Evolutionary conservation across 208 protist genomes (phyloP).

Genomic region (Trichomonas gallinae): DNA sequence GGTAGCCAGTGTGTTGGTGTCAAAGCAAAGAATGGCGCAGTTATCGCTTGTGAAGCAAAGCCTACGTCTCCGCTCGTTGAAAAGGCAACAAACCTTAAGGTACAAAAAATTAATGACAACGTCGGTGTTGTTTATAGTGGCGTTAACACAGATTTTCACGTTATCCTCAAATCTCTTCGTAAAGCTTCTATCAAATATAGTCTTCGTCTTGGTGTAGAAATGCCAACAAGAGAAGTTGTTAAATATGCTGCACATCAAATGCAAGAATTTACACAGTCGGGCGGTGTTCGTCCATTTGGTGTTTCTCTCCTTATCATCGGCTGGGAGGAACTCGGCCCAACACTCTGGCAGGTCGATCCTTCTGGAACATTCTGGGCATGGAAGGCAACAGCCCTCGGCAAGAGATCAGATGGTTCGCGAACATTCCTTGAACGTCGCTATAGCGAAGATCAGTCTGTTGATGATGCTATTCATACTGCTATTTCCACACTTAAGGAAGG

Average conservation of each 20-base stretch:
- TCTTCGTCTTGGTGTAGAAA: background rate
- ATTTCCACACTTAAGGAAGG: constrained; percentile 91
- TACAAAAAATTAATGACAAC: background rate
- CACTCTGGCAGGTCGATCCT: constrained; percentile 93
- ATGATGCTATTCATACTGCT: constrained; percentile 97
- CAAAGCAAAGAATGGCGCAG: constrained; percentile 85
- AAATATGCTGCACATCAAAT: background rate
- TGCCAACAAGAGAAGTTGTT: constrained; percentile 8
- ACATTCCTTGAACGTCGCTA: constrained; percentile 66
- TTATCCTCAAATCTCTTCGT: constrained; percentile 37
- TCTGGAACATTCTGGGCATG: constrained; percentile 95
- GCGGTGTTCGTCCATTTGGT: constrained; percentile 97
- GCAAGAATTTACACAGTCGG: constrained; percentile 27
- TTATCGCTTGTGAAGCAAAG: constrained; percentile 98
- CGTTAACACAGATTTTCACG: constrained; percentile 77
- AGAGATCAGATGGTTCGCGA: constrained; percentile 82
- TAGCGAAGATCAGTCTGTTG: constrained; percentile 89
- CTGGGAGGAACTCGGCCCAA: constrained; percentile 74
- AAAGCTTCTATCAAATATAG: background rate
- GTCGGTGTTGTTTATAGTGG: constrained; percentile 77
- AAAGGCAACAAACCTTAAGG: background rate
- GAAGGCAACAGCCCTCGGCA: constrained; percentile 98
- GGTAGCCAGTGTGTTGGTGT: constrained; percentile 68
- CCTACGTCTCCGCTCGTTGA: constrained; percentile 77
- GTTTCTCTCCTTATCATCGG: constrained; percentile 95